Conservation (phyloP, 2,329 filamentous ascomycete genomes). For the Orbilia blumenaviensis region DNA sequence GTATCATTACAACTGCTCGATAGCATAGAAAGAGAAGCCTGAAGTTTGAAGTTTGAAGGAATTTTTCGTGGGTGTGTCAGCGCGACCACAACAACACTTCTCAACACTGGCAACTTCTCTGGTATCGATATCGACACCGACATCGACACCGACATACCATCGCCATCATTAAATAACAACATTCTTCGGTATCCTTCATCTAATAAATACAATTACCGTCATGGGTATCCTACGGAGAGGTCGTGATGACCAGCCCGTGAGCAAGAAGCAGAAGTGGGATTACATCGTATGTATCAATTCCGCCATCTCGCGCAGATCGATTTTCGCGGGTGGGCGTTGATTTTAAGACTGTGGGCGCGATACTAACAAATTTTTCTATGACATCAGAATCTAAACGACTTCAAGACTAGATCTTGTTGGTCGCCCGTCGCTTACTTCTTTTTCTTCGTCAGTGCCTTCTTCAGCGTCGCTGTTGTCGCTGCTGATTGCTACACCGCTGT, state of each 20-base stretch:
- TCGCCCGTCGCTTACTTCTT: constrained; percentile 50
- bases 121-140: background rate
- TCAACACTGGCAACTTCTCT: background rate
- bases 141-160: background rate
- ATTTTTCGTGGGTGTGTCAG: background rate
- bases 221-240: constrained; percentile 42
- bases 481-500: constrained; percentile 78
- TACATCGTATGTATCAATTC: constrained; percentile 43
- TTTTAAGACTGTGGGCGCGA: background rate
- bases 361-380: background rate
- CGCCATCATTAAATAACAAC: background rate
- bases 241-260: constrained; percentile 27
- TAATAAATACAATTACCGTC: background rate
- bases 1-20: background rate
- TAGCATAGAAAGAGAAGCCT: background rate
- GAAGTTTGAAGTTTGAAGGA: no score
- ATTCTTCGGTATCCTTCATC: background rate
- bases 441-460: constrained; percentile 50
- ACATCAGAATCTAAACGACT: constrained; percentile 46
- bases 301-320: background rate
- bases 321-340: no score
- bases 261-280: constrained; percentile 51
- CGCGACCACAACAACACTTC: background rate
- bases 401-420: constrained; percentile 51
- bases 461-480: constrained; percentile 34